Conservation (phyloP, 1,139 yeast species). For the Yamadazyma mexicana region DNA sequence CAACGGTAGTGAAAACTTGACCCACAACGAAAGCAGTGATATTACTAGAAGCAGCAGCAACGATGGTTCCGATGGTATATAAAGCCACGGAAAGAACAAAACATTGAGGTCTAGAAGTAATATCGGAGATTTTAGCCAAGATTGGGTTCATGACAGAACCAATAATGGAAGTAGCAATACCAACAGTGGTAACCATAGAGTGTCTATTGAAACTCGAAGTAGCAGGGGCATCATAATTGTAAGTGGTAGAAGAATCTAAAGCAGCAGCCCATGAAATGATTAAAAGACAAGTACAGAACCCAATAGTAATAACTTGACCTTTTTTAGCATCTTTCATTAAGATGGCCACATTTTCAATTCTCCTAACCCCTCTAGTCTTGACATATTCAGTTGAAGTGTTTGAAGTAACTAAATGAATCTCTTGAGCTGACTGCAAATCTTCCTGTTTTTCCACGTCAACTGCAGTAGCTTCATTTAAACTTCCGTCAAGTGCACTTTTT, state of each 20-base stretch:
- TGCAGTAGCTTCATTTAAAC: background rate
- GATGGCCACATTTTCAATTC: conserved; percentile 25
- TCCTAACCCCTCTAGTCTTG: conserved; percentile 26
- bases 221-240: conserved; percentile 28
- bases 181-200: conserved; percentile 30
- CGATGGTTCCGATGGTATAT: conserved; percentile 26
- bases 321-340: conserved; percentile 18
- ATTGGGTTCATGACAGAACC: conserved; percentile 27
- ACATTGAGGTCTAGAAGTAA: conserved; percentile 28
- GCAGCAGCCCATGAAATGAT: conserved; percentile 38
- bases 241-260: conserved; percentile 37
- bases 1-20: conserved; percentile 27
- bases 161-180: conserved; percentile 27
- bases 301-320: conserved; percentile 8
- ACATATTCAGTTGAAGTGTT: conserved; percentile 7
- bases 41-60: conserved; percentile 25
- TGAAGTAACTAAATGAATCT: conserved; percentile 8
- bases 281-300: conserved; percentile 22
- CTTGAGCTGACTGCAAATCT: conserved; percentile 1
- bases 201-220: conserved; percentile 32
- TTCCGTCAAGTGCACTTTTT: background rate
- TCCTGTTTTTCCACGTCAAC: background rate
- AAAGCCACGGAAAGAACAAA: conserved; percentile 20
- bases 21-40: conserved; percentile 32
- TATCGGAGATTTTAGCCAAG: conserved; percentile 31